Evolutionary conservation across 768 basidiomycete genomes (phyloP).

Genomic region (Xerocomus brunneocitrinus): DNA sequence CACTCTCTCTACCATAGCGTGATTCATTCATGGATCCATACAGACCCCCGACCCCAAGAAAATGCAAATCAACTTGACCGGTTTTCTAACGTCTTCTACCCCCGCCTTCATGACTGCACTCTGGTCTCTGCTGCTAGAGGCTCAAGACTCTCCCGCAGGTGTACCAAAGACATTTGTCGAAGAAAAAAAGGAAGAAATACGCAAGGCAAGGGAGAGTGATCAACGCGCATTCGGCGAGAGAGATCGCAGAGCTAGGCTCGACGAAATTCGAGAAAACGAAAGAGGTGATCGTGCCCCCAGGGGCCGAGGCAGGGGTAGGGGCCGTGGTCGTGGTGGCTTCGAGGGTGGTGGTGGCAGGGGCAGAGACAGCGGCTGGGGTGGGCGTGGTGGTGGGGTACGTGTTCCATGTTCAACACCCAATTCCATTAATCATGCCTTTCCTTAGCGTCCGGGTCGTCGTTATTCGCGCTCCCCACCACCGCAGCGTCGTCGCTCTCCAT

Average conservation of each 20-base stretch:
- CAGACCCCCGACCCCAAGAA: constrained; percentile 89
- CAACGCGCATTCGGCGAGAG: constrained; percentile 63
- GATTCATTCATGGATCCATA: background rate
- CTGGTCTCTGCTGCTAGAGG: constrained; percentile 91
- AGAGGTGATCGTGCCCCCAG: constrained; percentile 43
- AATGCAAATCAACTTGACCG: constrained; percentile 93
- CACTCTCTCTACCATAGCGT: background rate
- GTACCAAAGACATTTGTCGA: constrained; percentile 89
- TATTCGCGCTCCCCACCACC: constrained; percentile 45
- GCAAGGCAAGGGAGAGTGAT: constrained; percentile 61
- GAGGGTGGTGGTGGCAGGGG: constrained; percentile 48
- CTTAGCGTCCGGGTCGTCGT: constrained; percentile 43
- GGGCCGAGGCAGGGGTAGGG: constrained; percentile 57
- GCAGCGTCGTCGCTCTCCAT: constrained; percentile 43
- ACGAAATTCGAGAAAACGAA: constrained; percentile 65
- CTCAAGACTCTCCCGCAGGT: constrained; percentile 82
- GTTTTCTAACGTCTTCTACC: constrained; percentile 88
- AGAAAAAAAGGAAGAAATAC: constrained; percentile 88
- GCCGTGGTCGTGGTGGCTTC: constrained; percentile 45
- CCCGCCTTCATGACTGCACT: constrained; percentile 81
- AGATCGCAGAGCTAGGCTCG: constrained; percentile 62
- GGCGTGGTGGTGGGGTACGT: constrained; percentile 51
- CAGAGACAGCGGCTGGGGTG: constrained; percentile 64
- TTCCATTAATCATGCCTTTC: constrained; percentile 7
- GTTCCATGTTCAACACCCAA: background rate